These are phyloP conservation scores for Xylariales sp. DNA, from an alignment of 2,329 filamentous ascomycete genomes.

Conservation along the genomic window DNA sequence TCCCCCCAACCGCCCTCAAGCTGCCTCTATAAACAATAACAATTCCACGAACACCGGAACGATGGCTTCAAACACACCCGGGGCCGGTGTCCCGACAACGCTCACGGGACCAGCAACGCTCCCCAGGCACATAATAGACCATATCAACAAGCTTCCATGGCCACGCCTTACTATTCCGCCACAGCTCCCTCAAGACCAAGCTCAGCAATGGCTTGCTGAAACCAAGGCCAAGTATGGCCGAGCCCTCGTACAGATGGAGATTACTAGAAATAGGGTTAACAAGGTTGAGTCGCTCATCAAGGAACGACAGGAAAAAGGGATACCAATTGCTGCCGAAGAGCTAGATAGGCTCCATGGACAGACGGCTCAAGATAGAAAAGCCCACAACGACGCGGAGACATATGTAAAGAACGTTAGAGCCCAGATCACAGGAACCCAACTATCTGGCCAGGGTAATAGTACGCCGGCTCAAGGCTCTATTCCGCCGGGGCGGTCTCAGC, in stretches of 20 bases:
- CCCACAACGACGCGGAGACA: conserved; percentile 41
- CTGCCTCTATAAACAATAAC: conserved; percentile 3
- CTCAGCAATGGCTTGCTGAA: conserved; percentile 38
- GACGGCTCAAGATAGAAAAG: conserved; percentile 38
- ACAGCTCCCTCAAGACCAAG: conserved; percentile 40
- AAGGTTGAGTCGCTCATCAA: conserved; percentile 44
- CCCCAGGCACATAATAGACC: conserved; percentile 43
- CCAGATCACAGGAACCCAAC: conserved; percentile 36
- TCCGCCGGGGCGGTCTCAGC: conserved; percentile 45
- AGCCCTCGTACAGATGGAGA: conserved; percentile 47
- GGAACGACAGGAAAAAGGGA: conserved; percentile 44
- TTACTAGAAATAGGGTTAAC: conserved; percentile 32
- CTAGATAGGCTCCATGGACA: conserved; percentile 41
- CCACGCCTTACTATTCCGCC: conserved; percentile 33
- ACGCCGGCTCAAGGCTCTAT: conserved; percentile 31
- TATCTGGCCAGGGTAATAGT: conserved; percentile 27
- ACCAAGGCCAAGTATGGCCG: conserved; percentile 43
- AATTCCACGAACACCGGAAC: conserved; percentile 19
- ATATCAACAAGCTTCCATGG: conserved; percentile 47
- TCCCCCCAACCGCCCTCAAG: conserved; percentile 39
- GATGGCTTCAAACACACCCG: conserved; percentile 22
- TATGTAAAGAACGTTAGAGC: conserved; percentile 43
- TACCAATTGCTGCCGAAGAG: conserved; percentile 41
- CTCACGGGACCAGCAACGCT: conserved; percentile 21
- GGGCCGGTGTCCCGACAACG: conserved; percentile 5